A percentile compares a stretch with the other conserved stretches of the same genome.
These are phyloP conservation scores for Castanospermum australe DNA, from an alignment of 306 rosid genomes.

Conservation along the genomic window DNA sequence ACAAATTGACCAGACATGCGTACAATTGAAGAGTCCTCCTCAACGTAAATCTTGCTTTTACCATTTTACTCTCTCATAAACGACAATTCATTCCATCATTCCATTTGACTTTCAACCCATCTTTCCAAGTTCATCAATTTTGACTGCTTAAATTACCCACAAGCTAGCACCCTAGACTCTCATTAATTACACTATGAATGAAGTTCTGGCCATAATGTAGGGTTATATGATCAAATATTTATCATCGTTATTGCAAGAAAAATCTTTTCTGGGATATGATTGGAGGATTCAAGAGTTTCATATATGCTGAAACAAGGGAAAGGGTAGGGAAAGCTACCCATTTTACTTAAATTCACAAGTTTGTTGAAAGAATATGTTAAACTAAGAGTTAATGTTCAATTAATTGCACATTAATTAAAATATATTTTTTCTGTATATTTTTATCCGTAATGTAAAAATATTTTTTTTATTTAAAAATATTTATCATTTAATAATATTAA, in stretches of 20 bases:
- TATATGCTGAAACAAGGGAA: too few relatives aligned
- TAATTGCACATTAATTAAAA: too few relatives aligned
- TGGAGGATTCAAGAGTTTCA: too few relatives aligned
- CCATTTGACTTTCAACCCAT: conserved; percentile 16
- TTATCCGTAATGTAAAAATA: too few relatives aligned
- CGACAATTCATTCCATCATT: conserved; percentile 18
- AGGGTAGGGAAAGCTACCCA: too few relatives aligned
- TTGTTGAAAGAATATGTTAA: too few relatives aligned
- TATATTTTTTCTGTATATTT: too few relatives aligned
- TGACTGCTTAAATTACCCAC: background rate
- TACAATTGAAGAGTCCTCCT: conserved; percentile 31
- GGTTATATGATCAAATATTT: background rate
- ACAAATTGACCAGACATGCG: conserved; percentile 36
- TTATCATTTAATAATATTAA: too few relatives aligned
- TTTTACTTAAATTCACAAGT: too few relatives aligned
- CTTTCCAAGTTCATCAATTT: conserved; percentile 10
- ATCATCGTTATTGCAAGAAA: background rate
- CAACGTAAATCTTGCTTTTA: conserved; percentile 19
- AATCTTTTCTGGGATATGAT: too few relatives aligned
- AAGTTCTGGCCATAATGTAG: background rate
- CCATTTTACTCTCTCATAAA: conserved; percentile 18
- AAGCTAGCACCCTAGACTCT: background rate
- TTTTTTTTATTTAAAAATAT: too few relatives aligned
- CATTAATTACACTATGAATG: background rate
- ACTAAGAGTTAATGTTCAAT: too few relatives aligned